Evolutionary conservation across 2,329 filamentous ascomycete genomes (phyloP), one percentile per base, ranked within the genome.

Genomic region (Raffaelea ambrosiae): DNA sequence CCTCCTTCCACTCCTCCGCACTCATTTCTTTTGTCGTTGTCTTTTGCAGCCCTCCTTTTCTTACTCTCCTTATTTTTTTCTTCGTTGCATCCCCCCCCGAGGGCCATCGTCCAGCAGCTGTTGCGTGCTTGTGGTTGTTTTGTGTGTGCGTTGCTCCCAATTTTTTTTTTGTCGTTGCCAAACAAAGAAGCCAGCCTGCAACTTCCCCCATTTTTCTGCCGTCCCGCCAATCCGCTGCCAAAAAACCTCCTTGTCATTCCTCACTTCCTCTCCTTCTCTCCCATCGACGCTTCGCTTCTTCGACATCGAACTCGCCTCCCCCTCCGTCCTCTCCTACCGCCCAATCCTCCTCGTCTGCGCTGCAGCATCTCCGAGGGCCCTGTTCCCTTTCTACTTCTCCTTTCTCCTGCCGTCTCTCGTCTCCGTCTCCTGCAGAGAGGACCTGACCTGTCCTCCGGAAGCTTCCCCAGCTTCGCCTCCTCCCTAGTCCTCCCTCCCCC

Each of bases 401-500:
- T 38, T n/a, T 41, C 20, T 29, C 21, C 31, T 41, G 20, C 23
- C 40, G 20, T 46, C 35, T 19, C 29, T 26, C 47, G 40, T 44
- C 41, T 40, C 33, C 21, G 16, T n/a, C 22, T 13, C 9, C 46
- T 11, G 14, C 35, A 38, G 35, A 38, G 18, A 38, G n/a, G n/a
- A n/a, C n/a, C n/a, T n/a, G n/a, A n/a, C n/a, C 13, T 38, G 35
- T 14, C 5, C 18, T 14, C 5, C 8, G 16, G 18, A 14, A 38
- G 35, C 26, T 33, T 41, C 19, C 36, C n/a, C 38, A 23, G 40
- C 31, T 42, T 49, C 31, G 43, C 29, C 40, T 46, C 40, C 44
- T 46, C 45, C 39, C 43, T 35, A 42, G n/a, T 38, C 38, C 26
- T 8, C 33, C 21, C 29, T 13, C 11, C 35, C 33, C 33, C 40